Percentiles rank a stretch among this genome's conserved stretches.
These are phyloP conservation scores for Dendrocalamus sinicus DNA, from an alignment of 176 grass and related monocot species.

Conservation along the genomic window DNA sequence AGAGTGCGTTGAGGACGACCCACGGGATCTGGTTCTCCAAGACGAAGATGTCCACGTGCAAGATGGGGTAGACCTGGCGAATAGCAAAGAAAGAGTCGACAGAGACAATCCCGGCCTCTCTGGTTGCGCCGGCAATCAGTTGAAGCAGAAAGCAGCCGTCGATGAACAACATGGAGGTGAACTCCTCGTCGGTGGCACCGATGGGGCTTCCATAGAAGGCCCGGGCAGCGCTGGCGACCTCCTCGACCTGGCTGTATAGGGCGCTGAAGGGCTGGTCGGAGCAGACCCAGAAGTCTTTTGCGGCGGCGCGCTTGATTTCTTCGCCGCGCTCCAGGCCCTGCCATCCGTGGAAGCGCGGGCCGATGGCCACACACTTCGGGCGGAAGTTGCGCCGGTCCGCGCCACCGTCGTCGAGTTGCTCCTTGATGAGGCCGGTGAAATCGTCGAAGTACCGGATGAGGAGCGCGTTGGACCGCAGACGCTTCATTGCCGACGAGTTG, in stretches of 20 bases:
- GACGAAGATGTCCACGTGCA: background rate
- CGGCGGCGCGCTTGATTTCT: background rate
- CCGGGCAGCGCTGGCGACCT: background rate
- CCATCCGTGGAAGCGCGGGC: background rate
- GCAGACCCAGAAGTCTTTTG: background rate
- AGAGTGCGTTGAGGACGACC: background rate
- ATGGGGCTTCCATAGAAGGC: background rate
- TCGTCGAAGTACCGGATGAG: too few species aligned
- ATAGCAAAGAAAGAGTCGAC: too few species aligned
- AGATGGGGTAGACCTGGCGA: background rate
- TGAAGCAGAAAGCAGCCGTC: slow-evolving; percentile 7
- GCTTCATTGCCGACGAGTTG: too few species aligned
- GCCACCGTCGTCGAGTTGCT: too few species aligned
- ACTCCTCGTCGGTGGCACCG: background rate
- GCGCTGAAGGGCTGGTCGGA: background rate
- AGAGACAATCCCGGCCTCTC: background rate
- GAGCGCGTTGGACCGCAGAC: too few species aligned
- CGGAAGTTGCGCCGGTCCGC: background rate
- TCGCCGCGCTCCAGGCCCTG: background rate
- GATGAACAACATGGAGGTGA: background rate
- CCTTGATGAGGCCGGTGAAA: too few species aligned
- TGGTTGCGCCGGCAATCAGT: background rate
- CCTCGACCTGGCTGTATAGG: background rate
- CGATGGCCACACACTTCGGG: background rate
- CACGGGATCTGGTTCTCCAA: background rate